Evolutionary conservation across 106 monocot genomes (phyloP).

Genomic region (Platanthera guangdongensis): DNA sequence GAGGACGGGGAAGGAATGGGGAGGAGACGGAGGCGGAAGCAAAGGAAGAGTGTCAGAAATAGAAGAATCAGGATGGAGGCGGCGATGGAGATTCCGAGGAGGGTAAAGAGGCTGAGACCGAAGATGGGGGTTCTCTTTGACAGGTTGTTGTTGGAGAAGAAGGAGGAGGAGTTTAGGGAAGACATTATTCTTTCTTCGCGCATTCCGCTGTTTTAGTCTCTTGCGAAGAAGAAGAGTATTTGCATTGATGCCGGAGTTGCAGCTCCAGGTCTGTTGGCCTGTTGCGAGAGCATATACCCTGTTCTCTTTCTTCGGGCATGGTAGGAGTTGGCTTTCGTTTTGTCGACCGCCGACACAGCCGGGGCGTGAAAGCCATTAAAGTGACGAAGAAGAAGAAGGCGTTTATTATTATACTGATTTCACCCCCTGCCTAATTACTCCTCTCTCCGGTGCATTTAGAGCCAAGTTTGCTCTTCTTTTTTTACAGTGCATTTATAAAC

Average conservation of each 20-base stretch:
- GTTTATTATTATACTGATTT: too few relatives aligned
- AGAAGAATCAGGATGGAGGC: conserved; percentile 3
- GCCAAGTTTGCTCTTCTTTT: too few relatives aligned
- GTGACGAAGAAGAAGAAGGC: neutral
- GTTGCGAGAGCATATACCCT: neutral
- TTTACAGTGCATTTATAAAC: too few relatives aligned
- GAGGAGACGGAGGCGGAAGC: conserved; percentile 3
- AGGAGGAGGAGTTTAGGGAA: conserved; percentile 1
- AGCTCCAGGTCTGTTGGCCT: too few relatives aligned
- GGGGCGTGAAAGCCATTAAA: neutral
- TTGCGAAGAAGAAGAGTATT: neutral
- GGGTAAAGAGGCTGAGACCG: conserved; percentile 10
- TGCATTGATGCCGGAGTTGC: neutral
- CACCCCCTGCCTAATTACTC: too few relatives aligned
- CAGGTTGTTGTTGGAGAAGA: conserved; percentile 11
- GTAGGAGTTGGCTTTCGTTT: too few relatives aligned
- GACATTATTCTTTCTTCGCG: conserved; percentile 7
- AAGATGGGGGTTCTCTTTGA: conserved; percentile 9
- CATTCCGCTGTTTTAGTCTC: neutral
- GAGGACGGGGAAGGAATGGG: neutral
- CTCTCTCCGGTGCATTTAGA: too few relatives aligned
- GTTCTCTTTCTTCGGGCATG: neutral
- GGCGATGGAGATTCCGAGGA: conserved; percentile 14
- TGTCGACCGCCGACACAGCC: neutral
- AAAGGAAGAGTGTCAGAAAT: neutral